These are phyloP conservation scores for Beauveria caledonica DNA, from an alignment of 2,329 filamentous ascomycete species.

Conservation along the genomic window DNA sequence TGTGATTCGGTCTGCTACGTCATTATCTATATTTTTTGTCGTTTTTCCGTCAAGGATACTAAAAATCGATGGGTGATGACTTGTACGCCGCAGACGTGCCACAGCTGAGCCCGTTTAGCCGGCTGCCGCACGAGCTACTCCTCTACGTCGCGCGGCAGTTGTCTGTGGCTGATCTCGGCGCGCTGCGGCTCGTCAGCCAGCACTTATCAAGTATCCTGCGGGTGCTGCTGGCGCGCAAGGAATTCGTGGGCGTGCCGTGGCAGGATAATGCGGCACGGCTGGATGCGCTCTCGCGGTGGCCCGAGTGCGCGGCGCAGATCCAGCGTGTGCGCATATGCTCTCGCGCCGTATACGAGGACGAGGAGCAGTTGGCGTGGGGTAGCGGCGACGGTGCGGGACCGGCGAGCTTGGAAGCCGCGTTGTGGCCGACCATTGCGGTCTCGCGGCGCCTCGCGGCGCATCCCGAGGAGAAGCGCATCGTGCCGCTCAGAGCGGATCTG, in stretches of 20 bases:
- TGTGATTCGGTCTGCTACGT: background rate
- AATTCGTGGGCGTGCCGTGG: conserved; percentile 36
- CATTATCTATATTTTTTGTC: background rate
- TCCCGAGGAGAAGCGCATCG: background rate
- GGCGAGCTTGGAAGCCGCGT: background rate
- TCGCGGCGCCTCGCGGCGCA: background rate
- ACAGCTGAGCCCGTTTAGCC: background rate
- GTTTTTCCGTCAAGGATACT: background rate
- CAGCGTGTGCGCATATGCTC: conserved; percentile 13
- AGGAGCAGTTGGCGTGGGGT: background rate
- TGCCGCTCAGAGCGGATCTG: background rate
- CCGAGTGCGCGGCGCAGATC: conserved; percentile 33
- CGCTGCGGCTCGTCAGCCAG: conserved; percentile 31
- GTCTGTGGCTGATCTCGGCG: conserved; percentile 29
- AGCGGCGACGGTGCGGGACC: background rate
- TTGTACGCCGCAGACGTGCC: background rate
- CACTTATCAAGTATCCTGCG: conserved; percentile 34
- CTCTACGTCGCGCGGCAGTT: conserved; percentile 35
- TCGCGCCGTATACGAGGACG: conserved; percentile 5
- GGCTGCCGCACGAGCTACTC: conserved; percentile 32
- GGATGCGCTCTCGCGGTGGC: conserved; percentile 34
- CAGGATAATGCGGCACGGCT: conserved; percentile 37
- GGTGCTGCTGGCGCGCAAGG: conserved; percentile 32
- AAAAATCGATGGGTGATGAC: background rate
- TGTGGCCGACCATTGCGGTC: background rate